Evolutionary conservation across 768 basidiomycete species (phyloP), one percentile per base, ranked within the genome.

Genomic region (Phaeotremella fagi): DNA sequence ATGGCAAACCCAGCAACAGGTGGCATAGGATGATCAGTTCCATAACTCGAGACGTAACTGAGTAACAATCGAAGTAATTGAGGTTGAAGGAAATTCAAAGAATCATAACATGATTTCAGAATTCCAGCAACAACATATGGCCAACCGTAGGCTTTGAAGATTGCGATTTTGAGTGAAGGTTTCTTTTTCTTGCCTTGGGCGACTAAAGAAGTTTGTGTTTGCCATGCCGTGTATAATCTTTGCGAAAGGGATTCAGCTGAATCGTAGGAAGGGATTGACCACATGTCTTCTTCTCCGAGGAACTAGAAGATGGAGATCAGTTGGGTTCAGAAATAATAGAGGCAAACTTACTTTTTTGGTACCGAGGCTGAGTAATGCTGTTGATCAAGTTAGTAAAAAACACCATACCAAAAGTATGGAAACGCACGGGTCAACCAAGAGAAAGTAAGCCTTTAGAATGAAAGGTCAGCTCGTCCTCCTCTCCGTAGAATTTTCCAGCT

Each of bases 261-360:
- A 64, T 95, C 88, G 7, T 75, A 66, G 0, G 83, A 76, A 23
- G 82, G 76, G 23, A 95, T 77, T 0, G 83, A 80, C 37, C 90
- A 90, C 22, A 97, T 80, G 66, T 98, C 94, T 25, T 85, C 80
- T 70, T 94, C 90, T 0, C 85, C 86, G 52, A 97, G 84, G 68
- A 81, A 83, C 48, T 81, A 33, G 16, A n/a, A n/a, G n/a, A n/a
- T n/a, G n/a, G n/a, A n/a, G n/a, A n/a, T n/a, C n/a, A n/a, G n/a
- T n/a, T n/a, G n/a, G n/a, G n/a, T n/a, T n/a, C n/a, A n/a, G n/a
- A n/a, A n/a, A n/a, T n/a, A n/a, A n/a, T n/a, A n/a, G n/a, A n/a
- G n/a, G n/a, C n/a, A n/a, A 20, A 41, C 24, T 4, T 16, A 55
- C 54, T 48, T 70, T 75, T 27, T 48, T 50, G 23, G 71, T 67